These are phyloP conservation scores for Candida pseudocylindracea DNA, from an alignment of 1,139 yeast genomes.

Conservation along the genomic window DNA sequence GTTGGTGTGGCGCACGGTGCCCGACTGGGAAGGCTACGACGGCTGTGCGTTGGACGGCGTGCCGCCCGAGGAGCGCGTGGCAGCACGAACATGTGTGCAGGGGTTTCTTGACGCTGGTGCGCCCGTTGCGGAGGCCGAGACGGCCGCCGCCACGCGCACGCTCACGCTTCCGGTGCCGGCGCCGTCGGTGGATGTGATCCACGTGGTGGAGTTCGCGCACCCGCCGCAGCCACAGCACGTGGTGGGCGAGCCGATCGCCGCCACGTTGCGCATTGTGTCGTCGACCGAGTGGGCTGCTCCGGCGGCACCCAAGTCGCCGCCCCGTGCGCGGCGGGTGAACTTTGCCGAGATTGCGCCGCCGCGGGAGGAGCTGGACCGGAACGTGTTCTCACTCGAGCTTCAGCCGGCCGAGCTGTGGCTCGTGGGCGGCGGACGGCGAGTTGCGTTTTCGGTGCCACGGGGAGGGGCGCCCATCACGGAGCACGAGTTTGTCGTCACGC, in stretches of 20 bases:
- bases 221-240: constrained; percentile 17
- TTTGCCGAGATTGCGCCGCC: constrained; percentile 10
- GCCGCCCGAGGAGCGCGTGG: constrained; percentile 2
- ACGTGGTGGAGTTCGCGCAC: constrained; percentile 21
- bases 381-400: constrained; percentile 8
- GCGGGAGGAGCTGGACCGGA: constrained; percentile 6
- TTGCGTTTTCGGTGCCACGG: neutral
- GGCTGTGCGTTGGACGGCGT: constrained; percentile 8
- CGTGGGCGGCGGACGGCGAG: constrained; percentile 32
- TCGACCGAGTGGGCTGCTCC: constrained; percentile 17
- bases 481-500: constrained; percentile 14
- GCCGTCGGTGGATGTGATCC: constrained; percentile 27
- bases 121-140: constrained; percentile 2
- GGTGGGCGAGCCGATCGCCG: constrained; percentile 41
- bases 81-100: neutral
- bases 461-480: too few relatives aligned
- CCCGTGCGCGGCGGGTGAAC: neutral
- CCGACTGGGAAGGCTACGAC: constrained; percentile 11
- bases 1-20: constrained; percentile 7
- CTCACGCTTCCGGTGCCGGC: constrained; percentile 23
- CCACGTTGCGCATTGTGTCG: constrained; percentile 21
- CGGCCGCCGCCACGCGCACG: neutral
- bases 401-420: constrained; percentile 36
- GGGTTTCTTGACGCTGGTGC: constrained; percentile 4
- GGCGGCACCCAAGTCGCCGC: too few relatives aligned